Evolutionary conservation across 768 basidiomycete species (phyloP).

Genomic region (Candolleomyces aberdarensis): DNA sequence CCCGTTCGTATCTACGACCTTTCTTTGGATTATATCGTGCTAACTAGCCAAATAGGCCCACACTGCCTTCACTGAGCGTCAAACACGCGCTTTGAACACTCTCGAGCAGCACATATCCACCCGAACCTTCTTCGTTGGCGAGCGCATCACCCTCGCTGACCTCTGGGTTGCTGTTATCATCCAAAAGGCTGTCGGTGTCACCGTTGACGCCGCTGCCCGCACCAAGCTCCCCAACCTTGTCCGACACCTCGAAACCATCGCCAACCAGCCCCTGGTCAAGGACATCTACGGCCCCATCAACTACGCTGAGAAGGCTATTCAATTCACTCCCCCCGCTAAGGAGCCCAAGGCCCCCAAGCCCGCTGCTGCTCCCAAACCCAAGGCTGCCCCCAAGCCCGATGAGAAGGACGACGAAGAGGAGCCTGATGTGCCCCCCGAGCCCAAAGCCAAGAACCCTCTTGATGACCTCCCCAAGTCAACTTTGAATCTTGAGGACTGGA

Average conservation of each 20-base stretch:
- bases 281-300: constrained; percentile 57
- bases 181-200: constrained; percentile 47
- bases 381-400: constrained; percentile 65
- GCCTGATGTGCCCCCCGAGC: constrained; percentile 68
- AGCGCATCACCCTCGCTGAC: constrained; percentile 95
- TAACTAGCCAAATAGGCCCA: constrained; percentile 46
- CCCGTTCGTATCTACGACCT: constrained; percentile 43
- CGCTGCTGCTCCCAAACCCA: constrained; percentile 48
- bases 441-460: constrained; percentile 93
- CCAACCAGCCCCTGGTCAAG: constrained; percentile 78
- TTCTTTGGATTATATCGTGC: background rate
- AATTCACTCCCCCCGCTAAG: constrained; percentile 74
- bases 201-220: constrained; percentile 66
- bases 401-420: constrained; percentile 80
- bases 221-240: constrained; percentile 70
- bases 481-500: constrained; percentile 95
- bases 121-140: constrained; percentile 88
- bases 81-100: constrained; percentile 55
- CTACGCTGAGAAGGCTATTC: constrained; percentile 66
- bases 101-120: constrained; percentile 72
- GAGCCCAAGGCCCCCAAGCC: constrained; percentile 70
- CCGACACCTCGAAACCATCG: constrained; percentile 84
- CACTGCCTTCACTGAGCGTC: constrained; percentile 47
- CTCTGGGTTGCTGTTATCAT: constrained; percentile 63
- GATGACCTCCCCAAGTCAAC: constrained; percentile 86